These are phyloP conservation scores for Lojkania enalia DNA, from an alignment of 2,329 filamentous ascomycete species.

Conservation along the genomic window DNA sequence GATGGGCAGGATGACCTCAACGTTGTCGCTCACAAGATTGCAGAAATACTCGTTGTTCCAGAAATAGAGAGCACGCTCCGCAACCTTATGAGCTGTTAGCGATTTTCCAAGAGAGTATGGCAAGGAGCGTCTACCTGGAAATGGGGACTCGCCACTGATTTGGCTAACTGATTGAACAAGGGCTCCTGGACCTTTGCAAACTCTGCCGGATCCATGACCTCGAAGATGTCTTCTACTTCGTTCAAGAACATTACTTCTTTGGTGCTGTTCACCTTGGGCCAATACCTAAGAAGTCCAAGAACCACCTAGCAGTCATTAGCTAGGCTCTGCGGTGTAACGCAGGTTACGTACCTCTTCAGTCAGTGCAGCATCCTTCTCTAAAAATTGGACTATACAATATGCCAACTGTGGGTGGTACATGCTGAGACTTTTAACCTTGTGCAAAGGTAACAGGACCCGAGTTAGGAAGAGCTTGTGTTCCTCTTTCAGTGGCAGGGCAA, in stretches of 20 bases:
- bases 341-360: constrained; percentile 80
- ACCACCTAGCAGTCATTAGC: constrained; percentile 67
- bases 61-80: constrained; percentile 95
- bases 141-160: constrained; percentile 96
- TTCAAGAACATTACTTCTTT: constrained; percentile 99
- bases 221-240: constrained; percentile 98
- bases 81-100: constrained; percentile 61
- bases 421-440: constrained; percentile 98
- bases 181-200: constrained; percentile 99
- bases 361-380: constrained; percentile 95
- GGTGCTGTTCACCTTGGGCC: constrained; percentile 99
- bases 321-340: constrained; percentile 2
- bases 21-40: constrained; percentile 98
- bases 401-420: constrained; percentile 99
- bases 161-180: constrained; percentile 94
- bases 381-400: constrained; percentile 98
- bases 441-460: constrained; percentile 85
- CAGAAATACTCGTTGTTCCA: constrained; percentile 99
- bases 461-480: constrained; percentile 99
- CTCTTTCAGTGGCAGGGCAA: constrained; percentile 93
- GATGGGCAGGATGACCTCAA: constrained; percentile 96
- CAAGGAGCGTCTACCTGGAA: constrained; percentile 68
- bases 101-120: background rate
- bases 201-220: constrained; percentile 98
- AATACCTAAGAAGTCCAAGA: constrained; percentile 89